phyloP scores from a whole-genome alignment of 1,284 basidiomycete genomes.

The Cerrena zonata region DNA sequence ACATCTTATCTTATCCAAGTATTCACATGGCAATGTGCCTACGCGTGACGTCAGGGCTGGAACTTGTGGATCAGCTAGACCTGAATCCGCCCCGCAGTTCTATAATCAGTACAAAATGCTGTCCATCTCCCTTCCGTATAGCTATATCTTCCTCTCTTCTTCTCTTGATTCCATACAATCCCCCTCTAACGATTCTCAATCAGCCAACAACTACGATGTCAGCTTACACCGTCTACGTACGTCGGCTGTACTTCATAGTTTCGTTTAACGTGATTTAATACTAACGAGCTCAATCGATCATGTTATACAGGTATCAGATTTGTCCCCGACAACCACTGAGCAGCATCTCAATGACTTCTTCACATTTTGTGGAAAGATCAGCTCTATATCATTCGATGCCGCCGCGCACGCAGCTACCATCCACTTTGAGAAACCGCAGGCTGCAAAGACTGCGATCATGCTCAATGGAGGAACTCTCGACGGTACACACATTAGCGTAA shows the following conservation, averaged over 20 bases:
- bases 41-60: no score
- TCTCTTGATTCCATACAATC: no score
- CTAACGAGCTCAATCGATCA: neutral
- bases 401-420: constrained; percentile 45
- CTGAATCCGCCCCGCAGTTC: no score
- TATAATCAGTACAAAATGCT: no score
- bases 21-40: no score
- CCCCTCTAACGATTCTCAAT: no score
- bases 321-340: constrained; percentile 56
- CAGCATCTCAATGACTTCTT: constrained; percentile 69
- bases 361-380: constrained; percentile 76
- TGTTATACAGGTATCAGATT: constrained; percentile 53
- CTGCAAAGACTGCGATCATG: constrained; percentile 78
- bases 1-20: no score
- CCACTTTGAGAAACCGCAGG: constrained; percentile 69
- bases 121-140: no score
- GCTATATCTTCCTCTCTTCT: no score
- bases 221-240: constrained; percentile 22
- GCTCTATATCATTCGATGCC: constrained; percentile 49
- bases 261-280: neutral
- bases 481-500: constrained; percentile 53
- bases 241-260: constrained; percentile 3
- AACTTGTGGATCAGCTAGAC: no score
- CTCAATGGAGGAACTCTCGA: constrained; percentile 71
- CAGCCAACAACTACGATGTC: neutral